Base-by-base conservation (phyloP, 306 rosid genomes). In the Senna tora region DNA sequence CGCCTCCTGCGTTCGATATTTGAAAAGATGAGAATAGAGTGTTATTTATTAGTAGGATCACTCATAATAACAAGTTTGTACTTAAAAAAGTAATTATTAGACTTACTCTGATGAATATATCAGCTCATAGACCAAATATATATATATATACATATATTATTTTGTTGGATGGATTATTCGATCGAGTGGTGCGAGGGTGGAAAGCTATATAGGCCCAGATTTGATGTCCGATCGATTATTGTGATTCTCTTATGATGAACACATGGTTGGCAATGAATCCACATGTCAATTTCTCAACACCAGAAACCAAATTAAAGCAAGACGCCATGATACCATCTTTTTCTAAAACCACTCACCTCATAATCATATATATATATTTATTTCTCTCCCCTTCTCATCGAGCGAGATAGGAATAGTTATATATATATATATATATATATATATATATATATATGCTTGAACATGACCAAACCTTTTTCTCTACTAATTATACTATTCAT, bases 201-300 rank as follows among this genome's bases (percentile, higher is more conserved):
- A 39, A 34, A 33, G 45, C 14, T n/a, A n/a, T n/a, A n/a, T n/a
- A n/a, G n/a, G n/a, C 15, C 6, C n/a, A 59, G 46, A 59, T 59
- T 59, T 59, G 33, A 34, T 59, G 45, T 13, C 20, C 34, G 15
- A 9, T n/a, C 45, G 15, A 9, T n/a, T 25, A 16, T 30, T 7
- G 2, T 1, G 39, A 59, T 59, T 58, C 65, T 59, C 25, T 34
- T 33, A 34, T 1, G 7, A 34, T 1, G 7, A 34, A 42, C 45
- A 59, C 45, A 59, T 33, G 45, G 46, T 25, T 9, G 25, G 65
- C 65, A 59, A 59, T 59, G 20, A 43, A 34, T 57, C 25, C 33
- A 21, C 30, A 38, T 36, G 66, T 17, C 30, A 9, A 7, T 60
- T 36, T 38, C 45, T 34, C 25, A 39, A n/a, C 65, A 34, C 45